Evolutionary conservation across 2,329 filamentous ascomycete genomes (phyloP), one percentile per base, ranked within the genome.

Genomic region (Ophiostoma sp.): DNA sequence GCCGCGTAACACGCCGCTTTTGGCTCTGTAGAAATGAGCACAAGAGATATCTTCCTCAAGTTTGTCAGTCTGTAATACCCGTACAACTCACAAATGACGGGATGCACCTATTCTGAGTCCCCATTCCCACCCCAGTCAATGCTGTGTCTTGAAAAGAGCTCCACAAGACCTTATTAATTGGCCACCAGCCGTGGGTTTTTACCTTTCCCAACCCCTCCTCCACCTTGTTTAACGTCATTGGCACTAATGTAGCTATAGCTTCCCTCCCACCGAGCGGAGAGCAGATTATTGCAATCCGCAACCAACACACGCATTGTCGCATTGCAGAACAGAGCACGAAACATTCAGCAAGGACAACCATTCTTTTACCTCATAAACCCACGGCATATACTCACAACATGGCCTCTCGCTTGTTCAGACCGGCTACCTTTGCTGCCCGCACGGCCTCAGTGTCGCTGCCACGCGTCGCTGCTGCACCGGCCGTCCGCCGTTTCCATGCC

Each of bases 401-500:
- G 76, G 74, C 76, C 0, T 73, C 74, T 19, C 70, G 69, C 22
- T 31, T 75, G n/a, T 71, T 74, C 69, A 72, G 74, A 63, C 73
- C 73, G 6, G 70, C 70, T 6, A 52, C 69, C 0, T 48, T 74
- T 42, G 73, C 73, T 7, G 72, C 73, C 36, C 75, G 74, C 66
- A 52, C 75, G 19, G 72, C 68, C 12, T 68, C 61, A 25, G 69
- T 33, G 17, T 33, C 70, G 12, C 33, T 45, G 22, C 45, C 63
- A 3, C 70, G 63, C 22, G 25, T 36, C 59, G 66, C 72, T 17
- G 42, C 42, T 11, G 31, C 57, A 3, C 31, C 73, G 28, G 31
- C 42, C 17, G 15, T 52, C 50, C 75, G 77, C n/a, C 70, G 59
- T 77, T 95, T 95, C 85, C 91, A 93, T 84, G 84, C 86, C 76